These are phyloP conservation scores for Penicillium decumbens DNA, from an alignment of 2,329 filamentous ascomycete species.

Conservation along the genomic window DNA sequence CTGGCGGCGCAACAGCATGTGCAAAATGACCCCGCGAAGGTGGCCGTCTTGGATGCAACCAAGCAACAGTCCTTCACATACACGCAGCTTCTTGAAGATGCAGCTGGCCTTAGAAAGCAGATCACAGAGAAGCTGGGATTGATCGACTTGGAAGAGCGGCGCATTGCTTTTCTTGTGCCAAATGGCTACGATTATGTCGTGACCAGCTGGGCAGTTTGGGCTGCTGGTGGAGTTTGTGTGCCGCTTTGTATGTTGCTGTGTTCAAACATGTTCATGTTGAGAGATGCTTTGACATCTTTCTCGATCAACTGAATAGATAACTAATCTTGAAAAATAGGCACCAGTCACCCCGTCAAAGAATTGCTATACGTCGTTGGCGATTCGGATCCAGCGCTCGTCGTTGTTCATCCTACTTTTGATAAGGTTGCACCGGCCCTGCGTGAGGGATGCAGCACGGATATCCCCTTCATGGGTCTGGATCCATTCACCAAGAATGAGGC, in stretches of 20 bases:
- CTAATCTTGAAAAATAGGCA: constrained; percentile 27
- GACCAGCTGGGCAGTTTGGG: constrained; percentile 44
- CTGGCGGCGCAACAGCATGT: constrained; percentile 36
- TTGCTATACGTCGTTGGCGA: constrained; percentile 42
- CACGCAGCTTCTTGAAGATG: constrained; percentile 39
- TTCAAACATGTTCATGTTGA: no score
- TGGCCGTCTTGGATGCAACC: constrained; percentile 39
- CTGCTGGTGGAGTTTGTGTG: constrained; percentile 42
- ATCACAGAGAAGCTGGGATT: constrained; percentile 33
- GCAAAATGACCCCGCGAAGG: constrained; percentile 29
- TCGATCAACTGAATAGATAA: not conserved
- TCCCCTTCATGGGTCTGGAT: constrained; percentile 32
- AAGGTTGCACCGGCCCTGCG: constrained; percentile 32
- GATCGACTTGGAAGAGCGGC: constrained; percentile 35
- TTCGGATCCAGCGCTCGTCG: constrained; percentile 41
- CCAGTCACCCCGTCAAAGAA: constrained; percentile 41
- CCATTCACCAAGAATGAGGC: constrained; percentile 20
- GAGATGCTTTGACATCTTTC: no score
- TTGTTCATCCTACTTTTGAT: constrained; percentile 39
- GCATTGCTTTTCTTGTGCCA: constrained; percentile 38
- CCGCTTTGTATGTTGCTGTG: constrained; percentile 37
- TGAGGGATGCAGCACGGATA: constrained; percentile 24
- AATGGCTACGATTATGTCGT: constrained; percentile 43
- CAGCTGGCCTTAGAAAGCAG: constrained; percentile 33
- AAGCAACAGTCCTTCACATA: constrained; percentile 41